A percentile compares a stretch with the other conserved stretches of the same genome.
Evolutionary conservation across 2,329 filamentous ascomycete species (phyloP).

Genomic region (Sclerotinia borealis): DNA sequence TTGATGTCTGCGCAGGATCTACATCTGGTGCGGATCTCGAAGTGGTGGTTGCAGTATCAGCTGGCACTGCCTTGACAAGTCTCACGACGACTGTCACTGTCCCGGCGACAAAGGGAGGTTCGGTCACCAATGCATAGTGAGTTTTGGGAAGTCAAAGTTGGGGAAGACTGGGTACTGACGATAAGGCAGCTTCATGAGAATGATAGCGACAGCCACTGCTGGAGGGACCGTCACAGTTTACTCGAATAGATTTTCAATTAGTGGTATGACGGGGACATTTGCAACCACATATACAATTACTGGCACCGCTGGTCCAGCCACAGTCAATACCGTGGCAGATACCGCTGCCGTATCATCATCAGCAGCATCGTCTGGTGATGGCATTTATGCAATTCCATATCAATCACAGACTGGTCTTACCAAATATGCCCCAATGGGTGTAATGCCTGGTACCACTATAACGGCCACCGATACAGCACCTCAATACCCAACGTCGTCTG

Average conservation of each 20-base stretch:
- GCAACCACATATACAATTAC: slow-evolving; percentile 33
- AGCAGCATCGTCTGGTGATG: slow-evolving; percentile 16
- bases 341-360: slow-evolving; percentile 9
- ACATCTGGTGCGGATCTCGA: slow-evolving; percentile 37
- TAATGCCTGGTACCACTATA: slow-evolving; percentile 34
- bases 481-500: slow-evolving; percentile 34
- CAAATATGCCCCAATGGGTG: slow-evolving; percentile 38
- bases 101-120: slow-evolving; percentile 25
- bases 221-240: slow-evolving; percentile 52
- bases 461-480: slow-evolving; percentile 35
- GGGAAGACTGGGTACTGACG: slow-evolving; percentile 4
- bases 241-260: slow-evolving; percentile 58
- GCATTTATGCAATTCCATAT: slow-evolving; percentile 30
- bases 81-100: slow-evolving; percentile 24
- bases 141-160: background rate
- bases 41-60: background rate
- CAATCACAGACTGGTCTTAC: slow-evolving; percentile 33
- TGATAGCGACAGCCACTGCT: slow-evolving; percentile 48
- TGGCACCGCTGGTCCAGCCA: slow-evolving; percentile 34
- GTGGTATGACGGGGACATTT: slow-evolving; percentile 57
- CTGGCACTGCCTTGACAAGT: background rate
- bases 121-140: slow-evolving; percentile 32
- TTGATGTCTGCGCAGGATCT: slow-evolving; percentile 56
- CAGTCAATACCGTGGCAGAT: slow-evolving; percentile 21
- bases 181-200: slow-evolving; percentile 49